Percentiles rank a stretch among this genome's conserved stretches.
Conservation (phyloP, 352 stramenopile species). For the Globisporangium radiosum region DNA sequence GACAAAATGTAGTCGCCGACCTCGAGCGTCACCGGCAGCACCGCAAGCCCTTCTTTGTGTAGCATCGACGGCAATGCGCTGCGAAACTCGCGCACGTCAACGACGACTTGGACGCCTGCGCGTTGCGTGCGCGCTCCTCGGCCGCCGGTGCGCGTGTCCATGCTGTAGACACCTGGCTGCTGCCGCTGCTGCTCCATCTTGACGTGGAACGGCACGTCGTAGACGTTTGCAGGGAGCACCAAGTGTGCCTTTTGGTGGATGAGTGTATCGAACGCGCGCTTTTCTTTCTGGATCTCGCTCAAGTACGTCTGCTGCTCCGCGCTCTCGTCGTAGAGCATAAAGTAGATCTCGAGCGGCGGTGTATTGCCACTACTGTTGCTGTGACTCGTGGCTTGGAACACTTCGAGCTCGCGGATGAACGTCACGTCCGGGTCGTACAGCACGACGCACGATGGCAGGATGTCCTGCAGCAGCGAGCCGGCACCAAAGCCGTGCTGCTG, state of each 20-base stretch:
- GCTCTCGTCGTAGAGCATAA: constrained; percentile 95
- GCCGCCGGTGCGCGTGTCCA: constrained; percentile 71
- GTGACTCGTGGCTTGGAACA: constrained; percentile 77
- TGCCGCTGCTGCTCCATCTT: constrained; percentile 54
- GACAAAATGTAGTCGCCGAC: constrained; percentile 98
- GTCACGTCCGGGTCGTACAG: constrained; percentile 94
- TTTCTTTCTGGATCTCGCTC: constrained; percentile 92
- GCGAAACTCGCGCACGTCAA: constrained; percentile 97
- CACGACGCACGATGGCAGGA: constrained; percentile 88
- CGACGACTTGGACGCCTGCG: constrained; percentile 68
- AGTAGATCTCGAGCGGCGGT: constrained; percentile 85
- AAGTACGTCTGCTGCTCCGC: constrained; percentile 95
- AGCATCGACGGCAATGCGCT: constrained; percentile 94
- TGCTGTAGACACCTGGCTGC: constrained; percentile 59
- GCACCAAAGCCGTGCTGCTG: constrained; percentile 48
- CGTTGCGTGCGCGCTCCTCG: constrained; percentile 31
- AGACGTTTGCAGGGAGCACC: constrained; percentile 85
- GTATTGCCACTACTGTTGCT: neutral
- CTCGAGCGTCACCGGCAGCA: constrained; percentile 94
- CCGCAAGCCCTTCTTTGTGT: constrained; percentile 90
- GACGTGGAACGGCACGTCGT: constrained; percentile 74
- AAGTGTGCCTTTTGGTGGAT: constrained; percentile 94
- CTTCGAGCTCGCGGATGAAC: constrained; percentile 94
- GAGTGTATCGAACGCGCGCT: constrained; percentile 94
- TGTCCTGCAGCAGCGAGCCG: constrained; percentile 80